Evolutionary conservation across 768 basidiomycete genomes (phyloP), one percentile per base, ranked within the genome.

Genomic region (Zangia roseola): DNA sequence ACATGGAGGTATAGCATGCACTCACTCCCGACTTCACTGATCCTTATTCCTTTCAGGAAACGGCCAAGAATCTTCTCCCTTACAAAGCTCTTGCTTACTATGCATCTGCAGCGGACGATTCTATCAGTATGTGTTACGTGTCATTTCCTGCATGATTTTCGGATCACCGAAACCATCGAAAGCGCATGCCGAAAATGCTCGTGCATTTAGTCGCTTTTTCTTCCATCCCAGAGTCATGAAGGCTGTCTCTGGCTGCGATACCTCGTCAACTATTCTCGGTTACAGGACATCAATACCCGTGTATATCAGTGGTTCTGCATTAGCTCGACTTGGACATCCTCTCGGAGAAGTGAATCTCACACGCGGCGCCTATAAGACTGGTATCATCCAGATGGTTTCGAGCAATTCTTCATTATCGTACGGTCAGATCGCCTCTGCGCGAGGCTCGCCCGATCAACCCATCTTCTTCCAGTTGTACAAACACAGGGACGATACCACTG

Each of bases 381-480:
- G 81, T 23, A 82, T 94, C 50, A 83, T 93, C 25, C 94, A 95
- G 60, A 89, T 89, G 86, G 85, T 88, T 40, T 90, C 88, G 10
- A 81, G 81, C 28, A 88, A 91, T 60, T 79, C 89, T 13, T 89
- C 87, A 3, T 60, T 87, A 49, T 86, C 88, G 2, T 77, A 75
- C 50, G 74, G 70, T 12, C 77, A 80, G 51, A 86, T 91, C 42
- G 82, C 83, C 17, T 70, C 72, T 21, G 80, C 79, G 10, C 71
- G 74, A 45, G 74, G 81, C 17, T 64, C 68, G 38, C 75, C 77
- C 16, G 70, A 74, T 1, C 87, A 91, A 59, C 70, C 77, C 3
- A 69, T 91, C 30, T 89, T 90, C 66, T 91, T 91, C 69, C 89
- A 91, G 62, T 72, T 97, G 13, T 95, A 97, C 71, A 89, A 95